These are phyloP conservation scores for Pyricularia sp. DNA, from an alignment of 2,329 filamentous ascomycete genomes.

Conservation along the genomic window DNA sequence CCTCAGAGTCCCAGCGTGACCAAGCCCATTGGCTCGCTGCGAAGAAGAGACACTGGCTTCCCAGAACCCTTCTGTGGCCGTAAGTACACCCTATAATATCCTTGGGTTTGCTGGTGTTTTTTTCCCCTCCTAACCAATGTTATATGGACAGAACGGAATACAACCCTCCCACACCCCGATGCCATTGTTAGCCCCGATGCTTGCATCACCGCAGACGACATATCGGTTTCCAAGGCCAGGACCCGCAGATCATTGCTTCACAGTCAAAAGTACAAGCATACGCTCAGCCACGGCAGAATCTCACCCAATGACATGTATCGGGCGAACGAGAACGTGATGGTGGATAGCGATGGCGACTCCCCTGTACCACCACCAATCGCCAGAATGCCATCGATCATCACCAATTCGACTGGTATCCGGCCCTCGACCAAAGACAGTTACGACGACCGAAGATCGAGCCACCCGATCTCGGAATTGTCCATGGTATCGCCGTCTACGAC, in stretches of 20 bases:
- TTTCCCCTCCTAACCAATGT: neutral
- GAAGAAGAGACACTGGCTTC: slow-evolving; percentile 34
- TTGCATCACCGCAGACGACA: slow-evolving; percentile 44
- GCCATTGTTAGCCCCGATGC: slow-evolving; percentile 49
- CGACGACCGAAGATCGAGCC: slow-evolving; percentile 13
- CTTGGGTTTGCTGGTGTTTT: neutral
- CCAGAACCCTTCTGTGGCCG: slow-evolving; percentile 39
- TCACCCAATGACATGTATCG: slow-evolving; percentile 25
- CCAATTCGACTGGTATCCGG: slow-evolving; percentile 10
- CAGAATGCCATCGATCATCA: slow-evolving; percentile 12
- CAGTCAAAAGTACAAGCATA: slow-evolving; percentile 31
- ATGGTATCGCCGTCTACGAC: neutral
- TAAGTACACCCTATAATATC: slow-evolving; percentile 18
- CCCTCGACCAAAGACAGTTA: slow-evolving; percentile 26
- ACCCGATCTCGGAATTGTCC: neutral
- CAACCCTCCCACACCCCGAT: slow-evolving; percentile 52
- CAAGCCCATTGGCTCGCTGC: neutral
- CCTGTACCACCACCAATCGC: slow-evolving; percentile 7
- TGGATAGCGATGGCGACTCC: slow-evolving; percentile 11
- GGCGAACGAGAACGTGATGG: slow-evolving; percentile 14
- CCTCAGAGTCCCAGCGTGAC: slow-evolving; percentile 2
- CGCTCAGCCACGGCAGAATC: slow-evolving; percentile 36
- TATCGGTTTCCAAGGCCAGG: slow-evolving; percentile 32
- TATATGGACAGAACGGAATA: slow-evolving; percentile 37
- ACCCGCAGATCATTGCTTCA: slow-evolving; percentile 36